Conservation (phyloP, 2,329 filamentous ascomycete genomes). For the Juglanconis juglandina region DNA sequence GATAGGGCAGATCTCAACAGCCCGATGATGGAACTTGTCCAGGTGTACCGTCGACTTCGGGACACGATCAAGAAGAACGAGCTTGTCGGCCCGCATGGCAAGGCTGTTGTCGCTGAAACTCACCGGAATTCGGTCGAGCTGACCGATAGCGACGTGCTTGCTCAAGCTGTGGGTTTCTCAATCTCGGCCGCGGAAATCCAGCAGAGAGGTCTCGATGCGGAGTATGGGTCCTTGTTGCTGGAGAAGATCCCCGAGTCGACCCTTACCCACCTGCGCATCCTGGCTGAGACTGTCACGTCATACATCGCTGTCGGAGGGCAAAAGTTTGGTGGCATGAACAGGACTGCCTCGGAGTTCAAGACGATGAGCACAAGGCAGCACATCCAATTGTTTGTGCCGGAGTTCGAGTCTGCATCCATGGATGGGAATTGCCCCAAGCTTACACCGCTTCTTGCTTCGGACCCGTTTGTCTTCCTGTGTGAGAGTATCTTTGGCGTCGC, state of each 20-base stretch:
- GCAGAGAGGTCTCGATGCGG: slow-evolving; percentile 77
- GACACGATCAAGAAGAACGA: slow-evolving; percentile 57
- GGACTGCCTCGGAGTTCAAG: slow-evolving; percentile 63
- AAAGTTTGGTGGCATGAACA: slow-evolving; percentile 55
- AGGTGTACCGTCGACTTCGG: slow-evolving; percentile 58
- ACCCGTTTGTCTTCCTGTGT: slow-evolving; percentile 77
- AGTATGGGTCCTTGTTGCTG: slow-evolving; percentile 70
- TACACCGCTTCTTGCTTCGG: slow-evolving; percentile 60
- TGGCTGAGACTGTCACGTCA: slow-evolving; percentile 83
- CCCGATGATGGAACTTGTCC: slow-evolving; percentile 52
- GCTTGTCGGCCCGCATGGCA: slow-evolving; percentile 39
- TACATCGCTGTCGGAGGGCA: slow-evolving; percentile 77
- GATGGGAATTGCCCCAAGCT: background rate
- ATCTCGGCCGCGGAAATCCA: slow-evolving; percentile 89
- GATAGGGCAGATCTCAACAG: slow-evolving; percentile 29
- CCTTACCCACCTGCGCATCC: slow-evolving; percentile 80
- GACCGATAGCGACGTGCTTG: slow-evolving; percentile 55
- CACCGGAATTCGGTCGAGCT: slow-evolving; percentile 42
- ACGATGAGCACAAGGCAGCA: slow-evolving; percentile 69
- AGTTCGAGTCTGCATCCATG: background rate
- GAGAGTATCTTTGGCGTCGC: slow-evolving; percentile 71
- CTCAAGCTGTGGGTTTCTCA: slow-evolving; percentile 71
- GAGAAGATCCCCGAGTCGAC: slow-evolving; percentile 81
- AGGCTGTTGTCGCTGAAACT: slow-evolving; percentile 23
- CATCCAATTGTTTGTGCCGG: slow-evolving; percentile 65